These are phyloP conservation scores for Solanum corneliomulleri DNA, from an alignment of 257 asterid genomes.

Conservation along the genomic window DNA sequence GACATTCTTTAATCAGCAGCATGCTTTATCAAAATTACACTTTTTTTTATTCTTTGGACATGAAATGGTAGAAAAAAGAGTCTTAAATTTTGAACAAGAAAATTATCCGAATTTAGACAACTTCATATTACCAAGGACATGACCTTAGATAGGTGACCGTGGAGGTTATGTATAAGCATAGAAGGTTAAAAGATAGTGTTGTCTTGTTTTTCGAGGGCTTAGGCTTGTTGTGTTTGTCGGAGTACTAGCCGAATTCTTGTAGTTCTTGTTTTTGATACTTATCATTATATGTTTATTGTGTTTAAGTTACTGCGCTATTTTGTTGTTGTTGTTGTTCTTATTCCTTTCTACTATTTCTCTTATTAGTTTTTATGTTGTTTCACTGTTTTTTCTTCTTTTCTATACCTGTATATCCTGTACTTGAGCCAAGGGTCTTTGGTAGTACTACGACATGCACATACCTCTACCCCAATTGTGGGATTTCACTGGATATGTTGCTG, in stretches of 20 bases:
- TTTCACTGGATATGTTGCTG: neutral
- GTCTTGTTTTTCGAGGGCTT: neutral
- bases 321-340: neutral
- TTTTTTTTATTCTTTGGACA: neutral
- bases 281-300: neutral
- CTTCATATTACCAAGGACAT: neutral
- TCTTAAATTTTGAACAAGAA: neutral
- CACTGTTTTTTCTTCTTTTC: neutral
- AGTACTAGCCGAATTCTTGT: neutral
- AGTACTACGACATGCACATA: neutral
- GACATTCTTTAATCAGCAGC: neutral
- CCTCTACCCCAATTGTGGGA: neutral
- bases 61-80: neutral
- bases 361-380: neutral
- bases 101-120: neutral
- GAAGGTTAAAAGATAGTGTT: neutral
- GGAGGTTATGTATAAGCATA: neutral
- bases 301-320: neutral
- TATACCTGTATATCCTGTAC: neutral
- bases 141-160: neutral
- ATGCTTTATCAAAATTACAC: neutral
- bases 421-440: neutral
- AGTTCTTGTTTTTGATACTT: neutral
- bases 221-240: neutral
- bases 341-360: neutral